These are phyloP conservation scores for Trichoderma hamatum DNA, from an alignment of 2,329 filamentous ascomycete species.

Conservation along the genomic window DNA sequence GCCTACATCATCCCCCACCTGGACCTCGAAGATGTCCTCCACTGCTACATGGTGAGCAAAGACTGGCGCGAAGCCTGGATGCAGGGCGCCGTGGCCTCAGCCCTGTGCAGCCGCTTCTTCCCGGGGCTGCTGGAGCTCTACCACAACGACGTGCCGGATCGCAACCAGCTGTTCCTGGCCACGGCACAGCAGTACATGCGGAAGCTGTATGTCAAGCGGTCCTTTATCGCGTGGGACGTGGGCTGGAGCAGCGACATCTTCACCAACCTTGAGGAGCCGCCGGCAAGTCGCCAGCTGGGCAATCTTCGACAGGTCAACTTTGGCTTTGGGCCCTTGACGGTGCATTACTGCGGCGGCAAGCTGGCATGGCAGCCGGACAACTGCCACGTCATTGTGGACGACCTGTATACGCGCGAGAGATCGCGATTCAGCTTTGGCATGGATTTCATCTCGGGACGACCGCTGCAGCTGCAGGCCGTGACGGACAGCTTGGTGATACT, in stretches of 20 bases:
- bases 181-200: conserved; percentile 28
- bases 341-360: conserved; percentile 34
- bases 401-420: conserved; percentile 32
- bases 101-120: conserved; percentile 35
- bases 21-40: conserved; percentile 33
- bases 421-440: conserved; percentile 30
- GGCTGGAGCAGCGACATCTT: conserved; percentile 25
- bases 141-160: conserved; percentile 15
- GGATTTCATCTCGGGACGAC: conserved; percentile 29
- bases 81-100: conserved; percentile 30
- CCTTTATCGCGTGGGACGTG: conserved; percentile 29
- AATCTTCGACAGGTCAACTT: conserved; percentile 27
- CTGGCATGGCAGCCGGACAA: conserved; percentile 36
- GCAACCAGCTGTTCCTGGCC: conserved; percentile 29
- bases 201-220: conserved; percentile 22
- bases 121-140: conserved; percentile 34
- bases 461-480: conserved; percentile 30
- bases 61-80: conserved; percentile 36
- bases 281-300: neutral
- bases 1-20: conserved; percentile 33
- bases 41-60: conserved; percentile 34
- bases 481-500: conserved; percentile 33
- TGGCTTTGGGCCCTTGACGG: conserved; percentile 21
- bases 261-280: conserved; percentile 6
- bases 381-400: conserved; percentile 33